Evolutionary conservation across 371 early-diverging fungal genomes (phyloP).

Genomic region (Apophysomyces ossiformis): DNA sequence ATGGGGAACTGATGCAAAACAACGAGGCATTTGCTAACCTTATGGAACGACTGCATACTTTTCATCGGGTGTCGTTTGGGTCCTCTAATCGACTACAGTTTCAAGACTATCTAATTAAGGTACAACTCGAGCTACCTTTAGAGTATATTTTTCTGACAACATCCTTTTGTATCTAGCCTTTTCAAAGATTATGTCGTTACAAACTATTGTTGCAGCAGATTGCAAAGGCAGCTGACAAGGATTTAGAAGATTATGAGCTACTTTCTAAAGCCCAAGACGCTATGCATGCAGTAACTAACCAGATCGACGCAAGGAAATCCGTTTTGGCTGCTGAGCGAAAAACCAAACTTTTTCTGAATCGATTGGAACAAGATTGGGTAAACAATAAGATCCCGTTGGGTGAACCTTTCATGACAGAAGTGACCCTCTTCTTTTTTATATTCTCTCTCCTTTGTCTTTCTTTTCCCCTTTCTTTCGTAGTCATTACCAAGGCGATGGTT

Average conservation of each 20-base stretch:
- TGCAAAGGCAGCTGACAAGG: slow-evolving; percentile 38
- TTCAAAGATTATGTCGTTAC: slow-evolving; percentile 53
- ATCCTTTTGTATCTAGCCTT: slow-evolving; percentile 29
- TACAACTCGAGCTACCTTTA: slow-evolving; percentile 15
- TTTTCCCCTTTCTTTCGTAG: slow-evolving; percentile 10
- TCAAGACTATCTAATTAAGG: slow-evolving; percentile 52
- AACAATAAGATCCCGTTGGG: not conserved
- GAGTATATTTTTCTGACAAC: not conserved
- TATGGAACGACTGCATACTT: slow-evolving; percentile 30
- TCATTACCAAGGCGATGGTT: slow-evolving; percentile 41
- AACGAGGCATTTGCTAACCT: slow-evolving; percentile 29
- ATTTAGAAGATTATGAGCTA: slow-evolving; percentile 30
- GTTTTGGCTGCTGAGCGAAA: slow-evolving; percentile 40
- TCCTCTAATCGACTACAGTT: slow-evolving; percentile 33
- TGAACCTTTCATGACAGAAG: too few relatives aligned
- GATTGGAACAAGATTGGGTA: slow-evolving; percentile 48
- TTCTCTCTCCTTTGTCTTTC: too few relatives aligned
- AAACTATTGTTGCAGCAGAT: slow-evolving; percentile 42
- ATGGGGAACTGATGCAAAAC: slow-evolving; percentile 32
- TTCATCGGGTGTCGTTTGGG: slow-evolving; percentile 26
- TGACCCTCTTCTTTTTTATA: too few relatives aligned
- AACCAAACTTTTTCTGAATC: slow-evolving; percentile 40
- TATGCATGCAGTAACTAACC: slow-evolving; percentile 36
- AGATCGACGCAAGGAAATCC: slow-evolving; percentile 37
- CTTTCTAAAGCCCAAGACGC: slow-evolving; percentile 34